A percentile compares a stretch with the other conserved stretches of the same genome.
Conservation (phyloP, 768 basidiomycete genomes). For the Calvatia gigantea region DNA sequence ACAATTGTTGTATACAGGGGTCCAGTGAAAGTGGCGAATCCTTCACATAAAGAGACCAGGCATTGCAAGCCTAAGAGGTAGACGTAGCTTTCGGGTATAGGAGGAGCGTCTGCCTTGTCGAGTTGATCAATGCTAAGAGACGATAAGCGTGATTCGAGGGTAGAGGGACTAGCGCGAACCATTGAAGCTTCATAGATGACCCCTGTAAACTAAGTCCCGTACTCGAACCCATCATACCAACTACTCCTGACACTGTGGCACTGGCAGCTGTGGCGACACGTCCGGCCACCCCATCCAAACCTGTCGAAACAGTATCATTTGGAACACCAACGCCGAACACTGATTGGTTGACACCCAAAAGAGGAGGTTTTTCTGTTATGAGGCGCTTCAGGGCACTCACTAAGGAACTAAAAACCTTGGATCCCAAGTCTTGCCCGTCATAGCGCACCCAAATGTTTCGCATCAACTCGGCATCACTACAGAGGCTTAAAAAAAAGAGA, state of each 20-base stretch:
- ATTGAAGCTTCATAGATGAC: constrained; percentile 86
- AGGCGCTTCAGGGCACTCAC: constrained; percentile 83
- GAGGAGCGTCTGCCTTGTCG: constrained; percentile 93
- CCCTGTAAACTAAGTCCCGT: constrained; percentile 67
- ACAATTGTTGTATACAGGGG: constrained; percentile 74
- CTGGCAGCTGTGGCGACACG: constrained; percentile 85
- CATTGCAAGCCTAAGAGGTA: constrained; percentile 91
- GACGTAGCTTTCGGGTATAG: constrained; percentile 90
- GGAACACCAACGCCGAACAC: constrained; percentile 78
- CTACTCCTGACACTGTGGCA: constrained; percentile 80
- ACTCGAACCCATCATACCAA: constrained; percentile 77
- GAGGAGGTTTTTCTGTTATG: constrained; percentile 81
- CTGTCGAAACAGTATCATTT: constrained; percentile 39
- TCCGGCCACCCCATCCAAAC: constrained; percentile 66
- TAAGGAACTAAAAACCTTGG: constrained; percentile 73
- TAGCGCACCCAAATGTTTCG: constrained; percentile 78
- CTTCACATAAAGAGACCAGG: constrained; percentile 81
- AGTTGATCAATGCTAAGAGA: constrained; percentile 86
- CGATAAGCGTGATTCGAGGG: constrained; percentile 1
- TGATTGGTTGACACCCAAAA: constrained; percentile 77
- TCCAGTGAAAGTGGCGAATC: constrained; percentile 69
- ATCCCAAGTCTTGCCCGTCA: constrained; percentile 56
- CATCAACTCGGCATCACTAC: constrained; percentile 76
- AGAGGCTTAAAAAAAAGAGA: constrained; percentile 56
- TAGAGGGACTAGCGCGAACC: constrained; percentile 43